Conservation (phyloP, 2,329 filamentous ascomycete genomes). For the Ceratocystiopsis minuta region DNA sequence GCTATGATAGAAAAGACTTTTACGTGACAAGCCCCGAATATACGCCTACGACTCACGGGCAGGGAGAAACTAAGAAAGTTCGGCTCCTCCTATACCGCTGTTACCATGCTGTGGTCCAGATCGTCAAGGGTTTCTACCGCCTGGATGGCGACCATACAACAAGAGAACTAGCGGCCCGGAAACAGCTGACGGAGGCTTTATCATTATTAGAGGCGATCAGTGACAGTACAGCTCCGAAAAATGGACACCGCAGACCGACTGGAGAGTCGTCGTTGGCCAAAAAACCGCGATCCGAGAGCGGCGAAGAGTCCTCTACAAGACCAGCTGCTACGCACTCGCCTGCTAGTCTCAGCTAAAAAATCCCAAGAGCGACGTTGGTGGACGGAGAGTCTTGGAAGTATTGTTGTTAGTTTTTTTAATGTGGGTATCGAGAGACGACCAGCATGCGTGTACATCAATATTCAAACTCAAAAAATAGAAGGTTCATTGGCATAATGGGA, state of each 20-base stretch:
- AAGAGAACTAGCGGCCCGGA: constrained; percentile 34
- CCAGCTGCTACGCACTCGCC: too few species aligned
- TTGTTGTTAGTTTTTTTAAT: too few species aligned
- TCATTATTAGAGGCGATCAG: constrained; percentile 21
- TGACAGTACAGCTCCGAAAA: constrained; percentile 13
- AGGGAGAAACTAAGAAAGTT: constrained; percentile 16
- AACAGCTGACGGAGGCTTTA: constrained; percentile 29
- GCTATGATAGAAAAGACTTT: too few species aligned
- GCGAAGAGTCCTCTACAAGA: neutral
- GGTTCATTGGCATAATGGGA: too few species aligned
- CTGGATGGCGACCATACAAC: constrained; percentile 28
- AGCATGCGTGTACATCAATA: too few species aligned
- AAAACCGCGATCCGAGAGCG: constrained; percentile 17
- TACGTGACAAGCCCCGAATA: neutral
- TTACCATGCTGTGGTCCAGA: constrained; percentile 33
- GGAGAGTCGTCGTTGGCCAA: constrained; percentile 28
- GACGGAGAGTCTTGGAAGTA: too few species aligned
- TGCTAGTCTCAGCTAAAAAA: too few species aligned
- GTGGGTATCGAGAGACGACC: too few species aligned
- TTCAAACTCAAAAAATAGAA: too few species aligned
- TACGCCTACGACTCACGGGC: constrained; percentile 4
- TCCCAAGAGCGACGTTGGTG: too few species aligned
- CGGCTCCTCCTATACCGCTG: constrained; percentile 38
- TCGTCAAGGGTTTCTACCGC: constrained; percentile 38
- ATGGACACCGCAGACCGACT: constrained; percentile 19